phyloP scores from a whole-genome alignment of 176 grass and related monocot genomes.

The Saccharum officinarum region DNA sequence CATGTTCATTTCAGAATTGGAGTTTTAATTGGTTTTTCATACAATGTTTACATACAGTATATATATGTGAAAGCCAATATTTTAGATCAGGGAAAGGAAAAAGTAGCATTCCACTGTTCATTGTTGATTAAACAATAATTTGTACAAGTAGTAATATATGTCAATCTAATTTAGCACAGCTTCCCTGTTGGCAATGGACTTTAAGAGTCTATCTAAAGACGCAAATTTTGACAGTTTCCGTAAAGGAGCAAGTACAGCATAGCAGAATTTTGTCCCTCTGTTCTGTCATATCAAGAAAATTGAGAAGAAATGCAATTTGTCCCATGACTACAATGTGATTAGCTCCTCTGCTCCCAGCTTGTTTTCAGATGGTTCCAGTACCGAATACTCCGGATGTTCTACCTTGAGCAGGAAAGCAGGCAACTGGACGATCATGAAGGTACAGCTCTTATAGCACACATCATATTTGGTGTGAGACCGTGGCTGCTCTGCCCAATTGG shows the following conservation, averaged over 20 bases:
- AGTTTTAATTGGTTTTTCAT: background rate
- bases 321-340: constrained; percentile 47
- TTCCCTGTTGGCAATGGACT: background rate
- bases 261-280: background rate
- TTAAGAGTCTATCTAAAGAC: background rate
- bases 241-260: background rate
- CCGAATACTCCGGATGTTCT: constrained; percentile 15
- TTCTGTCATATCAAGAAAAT: background rate
- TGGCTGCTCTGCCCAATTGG: constrained; percentile 8
- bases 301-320: background rate
- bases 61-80: background rate
- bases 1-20: background rate
- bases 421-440: constrained; percentile 32
- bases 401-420: constrained; percentile 33
- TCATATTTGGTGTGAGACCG: constrained; percentile 14
- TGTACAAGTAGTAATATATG: background rate
- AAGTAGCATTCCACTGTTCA: background rate
- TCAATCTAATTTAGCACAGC: background rate
- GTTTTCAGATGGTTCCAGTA: background rate
- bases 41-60: background rate
- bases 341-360: background rate
- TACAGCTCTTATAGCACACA: background rate
- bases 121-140: background rate
- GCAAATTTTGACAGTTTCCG: background rate
- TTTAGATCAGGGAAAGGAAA: background rate